Evolutionary conservation across 2,329 filamentous ascomycete genomes (phyloP), one percentile per base, ranked within the genome.

Genomic region (Colletotrichum noveboracense): DNA sequence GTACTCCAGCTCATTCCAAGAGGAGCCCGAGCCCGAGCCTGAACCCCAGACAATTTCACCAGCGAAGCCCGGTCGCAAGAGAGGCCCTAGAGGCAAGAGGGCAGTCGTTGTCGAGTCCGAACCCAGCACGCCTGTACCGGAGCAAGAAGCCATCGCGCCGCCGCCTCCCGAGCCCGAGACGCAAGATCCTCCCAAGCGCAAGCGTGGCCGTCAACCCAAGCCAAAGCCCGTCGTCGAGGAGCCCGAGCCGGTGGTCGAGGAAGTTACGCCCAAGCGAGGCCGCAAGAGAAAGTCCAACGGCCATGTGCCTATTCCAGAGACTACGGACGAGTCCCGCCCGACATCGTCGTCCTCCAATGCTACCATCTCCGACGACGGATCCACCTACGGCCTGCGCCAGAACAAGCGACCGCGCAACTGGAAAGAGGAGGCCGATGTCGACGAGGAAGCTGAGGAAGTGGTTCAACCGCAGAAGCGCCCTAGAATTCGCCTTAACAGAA

Each of bases 281-380:
- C 74, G 76, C 56, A 74, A 74, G 38, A 71, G 67, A 58, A 67
- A 74, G 36, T 74, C 75, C 66, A 76, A 76, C n/a, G 71, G 74
- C 14, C 65, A 61, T 16, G 70, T 38, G 7, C 34, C 26, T 32
- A 36, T 52, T 12, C 24, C 75, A 7, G 76, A 78, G 66, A 75
- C 80, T 72, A 85, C 85, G 36, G 88, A 88, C 38, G 87, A 89
- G 28, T 87, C 87, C 8, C 86, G 90, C 4, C 90, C 89, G 2
- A 87, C 86, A 1, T 89, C 89, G 0, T 87, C 90, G 3, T 89
- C 88, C 0, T 91, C 90, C 1, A 90, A 88, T 8, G 87, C 86
- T 12, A 88, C 87, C 9, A 83, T 84, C 4, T 78, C 76, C 0
- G 75, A 78, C 21, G 77, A 69, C 13, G 77, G 77, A 2, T 78